A percentile compares a stretch with the other conserved stretches of the same genome.
Evolutionary conservation across 164 flowering plant species (phyloP).

Genomic region (Vitis amurensis): DNA sequence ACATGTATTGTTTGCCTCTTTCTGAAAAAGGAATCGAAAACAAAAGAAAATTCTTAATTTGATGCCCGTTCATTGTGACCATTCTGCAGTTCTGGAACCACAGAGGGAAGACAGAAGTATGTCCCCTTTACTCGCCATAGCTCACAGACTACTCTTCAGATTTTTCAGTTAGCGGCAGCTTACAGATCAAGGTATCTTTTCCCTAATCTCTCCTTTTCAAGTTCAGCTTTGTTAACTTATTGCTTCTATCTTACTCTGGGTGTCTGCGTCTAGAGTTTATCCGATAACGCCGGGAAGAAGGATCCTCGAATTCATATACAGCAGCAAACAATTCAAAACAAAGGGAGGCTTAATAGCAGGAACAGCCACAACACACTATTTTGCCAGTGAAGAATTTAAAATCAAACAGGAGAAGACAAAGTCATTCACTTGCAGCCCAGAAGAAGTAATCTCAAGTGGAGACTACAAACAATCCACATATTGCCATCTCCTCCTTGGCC

Average conservation of each 20-base stretch:
- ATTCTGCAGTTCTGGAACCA: constrained; percentile 79
- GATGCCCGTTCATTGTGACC: too few species aligned
- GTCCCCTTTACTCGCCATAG: constrained; percentile 83
- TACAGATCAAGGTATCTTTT: constrained; percentile 70
- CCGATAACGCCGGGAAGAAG: constrained; percentile 69
- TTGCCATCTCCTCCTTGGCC: constrained; percentile 86
- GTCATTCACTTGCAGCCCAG: constrained; percentile 83
- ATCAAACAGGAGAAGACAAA: constrained; percentile 64
- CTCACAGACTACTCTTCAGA: constrained; percentile 75
- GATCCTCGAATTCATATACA: constrained; percentile 79
- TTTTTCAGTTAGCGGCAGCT: constrained; percentile 71
- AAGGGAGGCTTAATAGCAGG: constrained; percentile 69
- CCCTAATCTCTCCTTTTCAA: neutral
- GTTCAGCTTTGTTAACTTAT: neutral
- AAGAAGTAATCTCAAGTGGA: constrained; percentile 66
- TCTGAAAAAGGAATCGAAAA: too few species aligned
- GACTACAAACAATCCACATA: constrained; percentile 78
- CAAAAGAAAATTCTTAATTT: too few species aligned
- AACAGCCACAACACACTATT: constrained; percentile 89
- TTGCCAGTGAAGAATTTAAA: constrained; percentile 72
- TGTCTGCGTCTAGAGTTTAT: constrained; percentile 43
- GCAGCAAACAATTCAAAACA: constrained; percentile 70
- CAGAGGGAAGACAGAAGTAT: constrained; percentile 81
- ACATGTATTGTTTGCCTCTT: too few species aligned
- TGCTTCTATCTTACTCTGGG: neutral